Evolutionary conservation across 2,329 filamentous ascomycete genomes (phyloP).

Genomic region (Sphaceloma murrayae): DNA sequence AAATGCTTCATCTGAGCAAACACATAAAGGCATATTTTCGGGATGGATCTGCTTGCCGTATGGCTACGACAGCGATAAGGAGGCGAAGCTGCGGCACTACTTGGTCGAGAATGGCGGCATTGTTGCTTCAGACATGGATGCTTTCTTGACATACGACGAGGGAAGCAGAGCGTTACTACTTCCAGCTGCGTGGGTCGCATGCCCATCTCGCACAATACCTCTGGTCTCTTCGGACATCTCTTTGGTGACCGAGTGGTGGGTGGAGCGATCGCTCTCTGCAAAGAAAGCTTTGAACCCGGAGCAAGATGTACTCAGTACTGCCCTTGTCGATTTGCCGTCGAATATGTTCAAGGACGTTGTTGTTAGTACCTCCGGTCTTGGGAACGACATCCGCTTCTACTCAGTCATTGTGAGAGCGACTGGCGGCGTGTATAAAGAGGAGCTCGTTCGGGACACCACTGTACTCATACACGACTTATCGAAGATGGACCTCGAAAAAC

Average conservation of each 20-base stretch:
- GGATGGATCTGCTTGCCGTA: conserved; percentile 20
- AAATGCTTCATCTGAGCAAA: conserved; percentile 2
- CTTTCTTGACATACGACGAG: conserved; percentile 21
- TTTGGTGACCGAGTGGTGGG: conserved; percentile 79
- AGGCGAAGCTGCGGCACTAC: neutral
- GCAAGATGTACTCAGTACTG: conserved; percentile 63
- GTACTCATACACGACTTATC: conserved; percentile 58
- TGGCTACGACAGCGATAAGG: conserved; percentile 13
- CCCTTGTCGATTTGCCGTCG: conserved; percentile 44
- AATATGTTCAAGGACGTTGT: conserved; percentile 52
- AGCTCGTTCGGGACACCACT: conserved; percentile 60
- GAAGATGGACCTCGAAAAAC: conserved; percentile 57
- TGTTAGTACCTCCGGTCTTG: conserved; percentile 76
- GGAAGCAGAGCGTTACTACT: conserved; percentile 27
- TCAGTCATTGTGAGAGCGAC: conserved; percentile 66
- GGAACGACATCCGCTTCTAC: conserved; percentile 77
- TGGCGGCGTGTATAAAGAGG: conserved; percentile 57
- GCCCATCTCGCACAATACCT: conserved; percentile 20
- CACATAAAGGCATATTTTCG: conserved; percentile 24
- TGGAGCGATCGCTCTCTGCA: conserved; percentile 76
- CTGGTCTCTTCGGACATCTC: conserved; percentile 27
- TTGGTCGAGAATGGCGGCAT: conserved; percentile 25
- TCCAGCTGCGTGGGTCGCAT: conserved; percentile 29
- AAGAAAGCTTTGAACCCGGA: conserved; percentile 61
- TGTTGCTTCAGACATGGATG: conserved; percentile 22